Conservation (phyloP, 2,329 filamentous ascomycete genomes). For the Leptographium galeiforme region DNA sequence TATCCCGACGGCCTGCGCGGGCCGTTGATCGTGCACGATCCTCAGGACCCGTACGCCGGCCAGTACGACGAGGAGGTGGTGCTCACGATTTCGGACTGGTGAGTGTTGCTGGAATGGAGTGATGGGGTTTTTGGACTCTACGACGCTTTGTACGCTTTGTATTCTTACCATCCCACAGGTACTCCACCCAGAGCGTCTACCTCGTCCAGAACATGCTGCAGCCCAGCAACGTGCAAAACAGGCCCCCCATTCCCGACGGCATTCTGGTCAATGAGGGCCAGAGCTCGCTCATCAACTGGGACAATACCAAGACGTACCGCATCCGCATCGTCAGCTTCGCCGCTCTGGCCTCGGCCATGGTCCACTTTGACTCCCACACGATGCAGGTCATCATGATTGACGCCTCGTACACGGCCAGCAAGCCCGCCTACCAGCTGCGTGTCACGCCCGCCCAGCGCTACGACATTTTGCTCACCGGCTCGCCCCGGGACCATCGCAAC, state of each 20-base stretch:
- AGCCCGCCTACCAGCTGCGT: constrained; percentile 24
- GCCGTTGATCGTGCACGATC: constrained; percentile 46
- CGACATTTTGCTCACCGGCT: constrained; percentile 25
- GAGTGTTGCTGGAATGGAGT: too few species aligned
- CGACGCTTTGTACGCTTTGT: too few species aligned
- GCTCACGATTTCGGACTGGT: constrained; percentile 37
- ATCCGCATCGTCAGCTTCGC: constrained; percentile 33
- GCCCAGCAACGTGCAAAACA: constrained; percentile 24
- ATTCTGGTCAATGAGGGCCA: constrained; percentile 30
- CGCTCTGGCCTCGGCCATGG: constrained; percentile 27
- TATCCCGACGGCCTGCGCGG: constrained; percentile 56
- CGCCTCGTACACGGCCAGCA: constrained; percentile 23
- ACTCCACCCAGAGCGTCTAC: constrained; percentile 24
- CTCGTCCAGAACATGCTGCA: constrained; percentile 26
- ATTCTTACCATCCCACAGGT: too few species aligned
- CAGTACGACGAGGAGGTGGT: constrained; percentile 45
- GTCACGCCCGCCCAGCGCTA: constrained; percentile 31
- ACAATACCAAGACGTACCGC: constrained; percentile 30
- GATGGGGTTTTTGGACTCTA: too few species aligned
- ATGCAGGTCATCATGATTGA: constrained; percentile 34
- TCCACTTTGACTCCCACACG: constrained; percentile 29
- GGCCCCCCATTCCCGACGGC: constrained; percentile 26
- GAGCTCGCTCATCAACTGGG: constrained; percentile 21
- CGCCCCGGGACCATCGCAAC: constrained; percentile 22
- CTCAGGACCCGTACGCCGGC: constrained; percentile 34